phyloP scores from a whole-genome alignment of 2,329 filamentous ascomycete genomes.

The Diaporthe citriasiana region DNA sequence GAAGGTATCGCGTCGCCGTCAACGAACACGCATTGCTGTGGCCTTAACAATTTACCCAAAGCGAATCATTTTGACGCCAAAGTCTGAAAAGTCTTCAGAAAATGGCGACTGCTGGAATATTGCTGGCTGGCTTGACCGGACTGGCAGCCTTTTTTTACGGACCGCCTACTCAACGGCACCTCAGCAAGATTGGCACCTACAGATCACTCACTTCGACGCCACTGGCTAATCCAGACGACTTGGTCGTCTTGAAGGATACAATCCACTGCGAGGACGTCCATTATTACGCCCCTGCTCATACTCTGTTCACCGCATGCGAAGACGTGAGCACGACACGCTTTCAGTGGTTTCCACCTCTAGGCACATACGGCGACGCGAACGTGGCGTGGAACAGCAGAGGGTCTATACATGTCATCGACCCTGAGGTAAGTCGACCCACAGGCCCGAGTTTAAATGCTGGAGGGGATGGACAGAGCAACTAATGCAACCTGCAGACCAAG shows the following conservation, averaged over 20 bases:
- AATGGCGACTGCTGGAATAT: conserved; percentile 35
- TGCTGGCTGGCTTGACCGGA: conserved; percentile 37
- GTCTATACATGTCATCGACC: conserved; percentile 67
- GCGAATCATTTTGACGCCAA: background rate
- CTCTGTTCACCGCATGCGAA: conserved; percentile 71
- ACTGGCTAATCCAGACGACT: conserved; percentile 44
- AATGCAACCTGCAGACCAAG: conserved; percentile 55
- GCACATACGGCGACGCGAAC: conserved; percentile 56
- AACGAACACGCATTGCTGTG: background rate
- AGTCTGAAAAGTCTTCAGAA: background rate
- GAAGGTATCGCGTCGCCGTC: background rate
- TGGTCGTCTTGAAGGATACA: conserved; percentile 64
- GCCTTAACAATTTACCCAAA: background rate
- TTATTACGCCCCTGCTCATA: conserved; percentile 61
- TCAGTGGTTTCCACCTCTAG: conserved; percentile 67
- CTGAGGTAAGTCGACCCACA: conserved; percentile 56
- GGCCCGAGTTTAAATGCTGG: background rate
- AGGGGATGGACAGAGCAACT: background rate
- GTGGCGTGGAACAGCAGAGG: conserved; percentile 55
- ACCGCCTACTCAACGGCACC: conserved; percentile 25
- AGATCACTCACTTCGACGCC: conserved; percentile 31
- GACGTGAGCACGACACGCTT: conserved; percentile 58
- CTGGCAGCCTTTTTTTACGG: conserved; percentile 39
- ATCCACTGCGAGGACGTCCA: conserved; percentile 73
- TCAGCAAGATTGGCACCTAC: conserved; percentile 38